Conservation (phyloP, 257 asterid species). For the Primulina tabacum region DNA sequence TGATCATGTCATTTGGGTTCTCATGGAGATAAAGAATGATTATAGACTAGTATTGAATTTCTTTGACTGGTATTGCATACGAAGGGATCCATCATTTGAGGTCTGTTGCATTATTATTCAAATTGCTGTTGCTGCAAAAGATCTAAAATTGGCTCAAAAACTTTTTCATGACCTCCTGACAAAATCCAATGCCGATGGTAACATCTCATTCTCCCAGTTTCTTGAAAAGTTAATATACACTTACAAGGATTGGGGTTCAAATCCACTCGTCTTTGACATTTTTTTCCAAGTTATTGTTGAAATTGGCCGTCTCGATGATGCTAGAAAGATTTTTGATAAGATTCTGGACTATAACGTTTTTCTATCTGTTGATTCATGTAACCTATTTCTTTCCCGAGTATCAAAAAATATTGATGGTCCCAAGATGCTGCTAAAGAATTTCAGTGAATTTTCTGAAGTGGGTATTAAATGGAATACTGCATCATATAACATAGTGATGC, state of each 20-base stretch:
- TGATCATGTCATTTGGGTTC: slow-evolving; percentile 87
- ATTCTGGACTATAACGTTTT: slow-evolving; percentile 67
- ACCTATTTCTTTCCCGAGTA: slow-evolving; percentile 62
- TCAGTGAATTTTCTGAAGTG: slow-evolving; percentile 59
- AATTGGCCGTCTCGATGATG: slow-evolving; percentile 52
- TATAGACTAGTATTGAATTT: slow-evolving; percentile 61
- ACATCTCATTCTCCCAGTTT: slow-evolving; percentile 42
- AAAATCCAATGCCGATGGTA: slow-evolving; percentile 38
- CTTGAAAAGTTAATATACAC: slow-evolving; percentile 78
- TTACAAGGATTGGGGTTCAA: slow-evolving; percentile 84
- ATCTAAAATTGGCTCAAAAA: slow-evolving; percentile 40
- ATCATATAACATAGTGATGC: slow-evolving; percentile 69
- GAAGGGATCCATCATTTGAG: slow-evolving; percentile 77
- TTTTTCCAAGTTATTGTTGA: slow-evolving; percentile 70
- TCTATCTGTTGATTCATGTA: slow-evolving; percentile 74
- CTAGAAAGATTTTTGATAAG: slow-evolving; percentile 67
- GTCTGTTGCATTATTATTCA: slow-evolving; percentile 77
- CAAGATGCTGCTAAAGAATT: slow-evolving; percentile 45
- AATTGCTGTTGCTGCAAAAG: slow-evolving; percentile 60
- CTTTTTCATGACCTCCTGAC: slow-evolving; percentile 55
- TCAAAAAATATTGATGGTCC: slow-evolving; percentile 44
- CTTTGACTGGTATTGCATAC: slow-evolving; percentile 71
- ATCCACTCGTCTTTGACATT: slow-evolving; percentile 74
- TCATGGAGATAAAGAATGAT: slow-evolving; percentile 65
- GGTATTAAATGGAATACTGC: slow-evolving; percentile 73